Conservation (phyloP, 2,329 filamentous ascomycete genomes). For the Pleurostoma richardsiae region DNA sequence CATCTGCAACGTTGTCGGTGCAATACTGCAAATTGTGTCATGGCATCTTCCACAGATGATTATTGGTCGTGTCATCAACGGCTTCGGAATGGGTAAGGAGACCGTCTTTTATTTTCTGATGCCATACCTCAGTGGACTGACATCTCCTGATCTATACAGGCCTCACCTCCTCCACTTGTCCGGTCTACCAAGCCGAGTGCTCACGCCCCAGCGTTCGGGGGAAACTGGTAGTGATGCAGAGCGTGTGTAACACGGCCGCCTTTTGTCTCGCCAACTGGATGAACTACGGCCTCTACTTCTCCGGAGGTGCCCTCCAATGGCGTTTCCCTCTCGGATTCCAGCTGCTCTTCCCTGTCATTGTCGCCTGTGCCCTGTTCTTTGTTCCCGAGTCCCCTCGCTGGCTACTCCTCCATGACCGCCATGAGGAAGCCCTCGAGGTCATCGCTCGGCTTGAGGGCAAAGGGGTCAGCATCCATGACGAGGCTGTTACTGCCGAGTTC, state of each 20-base stretch:
- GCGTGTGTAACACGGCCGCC: conserved; percentile 30
- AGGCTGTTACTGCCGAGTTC: conserved; percentile 23
- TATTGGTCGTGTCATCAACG: conserved; percentile 33
- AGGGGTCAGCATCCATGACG: conserved; percentile 18
- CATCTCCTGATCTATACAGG: neutral
- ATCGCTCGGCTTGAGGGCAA: conserved; percentile 53
- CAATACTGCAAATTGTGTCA: conserved; percentile 25
- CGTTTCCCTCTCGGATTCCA: conserved; percentile 20
- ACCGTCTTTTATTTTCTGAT: no score
- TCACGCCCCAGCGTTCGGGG: conserved; percentile 29
- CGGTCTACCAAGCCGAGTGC: conserved; percentile 26
- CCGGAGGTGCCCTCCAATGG: conserved; percentile 17
- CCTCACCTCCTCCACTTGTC: conserved; percentile 26
- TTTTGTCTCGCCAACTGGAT: conserved; percentile 43
- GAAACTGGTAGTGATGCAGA: conserved; percentile 38
- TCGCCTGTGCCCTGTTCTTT: conserved; percentile 21
- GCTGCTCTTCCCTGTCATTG: conserved; percentile 23
- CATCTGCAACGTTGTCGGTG: conserved; percentile 23
- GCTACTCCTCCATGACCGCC: conserved; percentile 47
- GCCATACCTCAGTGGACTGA: no score
- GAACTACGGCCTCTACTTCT: conserved; percentile 21
- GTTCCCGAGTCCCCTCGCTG: conserved; percentile 46
- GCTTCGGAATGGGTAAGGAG: conserved; percentile 26
- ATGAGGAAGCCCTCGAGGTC: conserved; percentile 49
- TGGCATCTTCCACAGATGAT: conserved; percentile 33